Evolutionary conservation across 2,329 filamentous ascomycete species (phyloP).

Genomic region (Pseudonectria foliicola): DNA sequence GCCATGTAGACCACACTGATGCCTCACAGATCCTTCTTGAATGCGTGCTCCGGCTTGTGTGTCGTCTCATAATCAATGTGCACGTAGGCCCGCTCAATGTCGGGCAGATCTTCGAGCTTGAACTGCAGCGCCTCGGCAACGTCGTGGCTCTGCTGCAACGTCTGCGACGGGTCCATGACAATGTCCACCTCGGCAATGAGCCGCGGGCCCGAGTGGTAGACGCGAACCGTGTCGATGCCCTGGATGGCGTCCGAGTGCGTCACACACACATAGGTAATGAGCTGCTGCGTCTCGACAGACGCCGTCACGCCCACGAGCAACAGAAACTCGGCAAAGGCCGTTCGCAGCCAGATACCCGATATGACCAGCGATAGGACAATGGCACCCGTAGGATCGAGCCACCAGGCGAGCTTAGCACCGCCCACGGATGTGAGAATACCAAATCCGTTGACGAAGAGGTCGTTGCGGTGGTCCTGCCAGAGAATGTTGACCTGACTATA

Average conservation of each 20-base stretch:
- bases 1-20: constrained; percentile 4
- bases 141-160: constrained; percentile 77
- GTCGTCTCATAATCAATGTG: constrained; percentile 97
- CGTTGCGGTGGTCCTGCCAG: constrained; percentile 96
- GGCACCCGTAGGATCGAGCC: constrained; percentile 90
- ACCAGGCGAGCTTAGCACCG: constrained; percentile 83
- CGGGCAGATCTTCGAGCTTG: constrained; percentile 85
- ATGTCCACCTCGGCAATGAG: constrained; percentile 94
- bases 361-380: constrained; percentile 76
- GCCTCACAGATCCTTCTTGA: constrained; percentile 52
- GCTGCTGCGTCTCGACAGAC: constrained; percentile 76
- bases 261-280: constrained; percentile 87
- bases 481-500: constrained; percentile 89
- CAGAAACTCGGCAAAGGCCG: constrained; percentile 83
- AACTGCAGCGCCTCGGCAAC: constrained; percentile 89
- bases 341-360: constrained; percentile 71
- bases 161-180: constrained; percentile 74
- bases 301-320: constrained; percentile 86
- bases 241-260: constrained; percentile 77
- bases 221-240: constrained; percentile 90
- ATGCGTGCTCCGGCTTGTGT: constrained; percentile 78
- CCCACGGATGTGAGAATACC: constrained; percentile 88
- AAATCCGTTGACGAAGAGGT: constrained; percentile 92
- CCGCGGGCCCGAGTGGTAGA: constrained; percentile 82
- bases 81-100: constrained; percentile 90